Percentiles rank a stretch among this genome's conserved stretches.
Conservation (phyloP, 2,329 filamentous ascomycete species). For the Penicillium sclerotigenum region DNA sequence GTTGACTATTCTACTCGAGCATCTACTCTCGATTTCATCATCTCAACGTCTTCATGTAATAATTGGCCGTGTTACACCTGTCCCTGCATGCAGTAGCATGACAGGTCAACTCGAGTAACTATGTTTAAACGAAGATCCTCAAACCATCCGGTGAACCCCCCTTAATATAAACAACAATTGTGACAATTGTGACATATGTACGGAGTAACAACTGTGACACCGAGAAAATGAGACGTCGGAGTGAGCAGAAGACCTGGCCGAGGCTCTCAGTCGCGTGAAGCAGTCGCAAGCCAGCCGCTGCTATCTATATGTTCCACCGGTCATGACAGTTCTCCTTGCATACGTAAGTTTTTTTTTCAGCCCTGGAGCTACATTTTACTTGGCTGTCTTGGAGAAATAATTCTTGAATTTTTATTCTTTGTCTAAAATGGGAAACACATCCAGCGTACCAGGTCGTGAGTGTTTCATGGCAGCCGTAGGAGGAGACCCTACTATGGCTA, state of each 20-base stretch:
- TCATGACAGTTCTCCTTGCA: not conserved
- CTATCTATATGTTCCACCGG: not conserved
- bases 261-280: not conserved
- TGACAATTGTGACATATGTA: not conserved
- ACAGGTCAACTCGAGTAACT: not conserved
- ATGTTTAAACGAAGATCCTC: not conserved
- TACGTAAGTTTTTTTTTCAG: not conserved
- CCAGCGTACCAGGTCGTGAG: slow-evolving; percentile 16
- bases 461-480: slow-evolving; percentile 25
- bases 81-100: not conserved
- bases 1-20: not conserved
- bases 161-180: not conserved
- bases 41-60: not conserved
- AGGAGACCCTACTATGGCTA: slow-evolving; percentile 11
- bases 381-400: too few relatives aligned
- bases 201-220: not conserved
- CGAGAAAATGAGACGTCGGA: not conserved
- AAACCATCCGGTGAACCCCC: not conserved
- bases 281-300: not conserved
- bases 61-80: not conserved
- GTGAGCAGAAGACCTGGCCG: not conserved
- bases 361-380: not conserved
- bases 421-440: slow-evolving; percentile 16
- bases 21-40: not conserved
- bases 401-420: not conserved